These are phyloP conservation scores for Fraxinus pennsylvanica DNA, from an alignment of 257 asterid genomes.

Conservation along the genomic window DNA sequence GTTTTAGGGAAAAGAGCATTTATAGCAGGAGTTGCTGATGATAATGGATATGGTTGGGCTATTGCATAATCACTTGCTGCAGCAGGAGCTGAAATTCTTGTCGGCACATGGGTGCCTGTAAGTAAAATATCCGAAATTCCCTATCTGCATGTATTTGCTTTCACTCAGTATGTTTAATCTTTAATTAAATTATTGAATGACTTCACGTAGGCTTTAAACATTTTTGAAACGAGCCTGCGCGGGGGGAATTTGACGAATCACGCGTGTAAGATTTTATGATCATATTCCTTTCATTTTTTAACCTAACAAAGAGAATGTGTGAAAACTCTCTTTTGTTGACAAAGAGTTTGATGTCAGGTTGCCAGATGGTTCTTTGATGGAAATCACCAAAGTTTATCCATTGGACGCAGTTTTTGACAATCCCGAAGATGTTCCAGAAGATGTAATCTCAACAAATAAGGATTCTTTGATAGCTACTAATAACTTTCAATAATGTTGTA, in stretches of 20 bases:
- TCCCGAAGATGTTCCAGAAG: constrained; percentile 83
- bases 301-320: constrained; percentile 12
- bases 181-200: constrained; percentile 28
- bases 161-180: constrained; percentile 18
- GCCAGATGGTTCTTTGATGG: constrained; percentile 93
- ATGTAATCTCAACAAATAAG: constrained; percentile 42
- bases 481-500: constrained; percentile 1
- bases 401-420: constrained; percentile 79
- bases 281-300: constrained; percentile 6
- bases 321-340: constrained; percentile 20
- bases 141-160: not conserved
- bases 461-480: not conserved
- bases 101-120: constrained; percentile 94
- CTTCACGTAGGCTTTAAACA: constrained; percentile 63
- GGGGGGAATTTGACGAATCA: constrained; percentile 87
- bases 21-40: constrained; percentile 91
- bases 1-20: constrained; percentile 76
- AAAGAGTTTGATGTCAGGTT: constrained; percentile 45
- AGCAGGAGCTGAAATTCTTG: constrained; percentile 90
- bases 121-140: constrained; percentile 35
- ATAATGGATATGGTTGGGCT: constrained; percentile 94
- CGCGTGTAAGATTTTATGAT: constrained; percentile 55
- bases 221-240: constrained; percentile 85
- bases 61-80: constrained; percentile 88
- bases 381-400: constrained; percentile 39